A percentile compares a stretch with the other conserved stretches of the same genome.
These are phyloP conservation scores for Canavalia ensiformis DNA, from an alignment of 306 rosid genomes.

Conservation along the genomic window DNA sequence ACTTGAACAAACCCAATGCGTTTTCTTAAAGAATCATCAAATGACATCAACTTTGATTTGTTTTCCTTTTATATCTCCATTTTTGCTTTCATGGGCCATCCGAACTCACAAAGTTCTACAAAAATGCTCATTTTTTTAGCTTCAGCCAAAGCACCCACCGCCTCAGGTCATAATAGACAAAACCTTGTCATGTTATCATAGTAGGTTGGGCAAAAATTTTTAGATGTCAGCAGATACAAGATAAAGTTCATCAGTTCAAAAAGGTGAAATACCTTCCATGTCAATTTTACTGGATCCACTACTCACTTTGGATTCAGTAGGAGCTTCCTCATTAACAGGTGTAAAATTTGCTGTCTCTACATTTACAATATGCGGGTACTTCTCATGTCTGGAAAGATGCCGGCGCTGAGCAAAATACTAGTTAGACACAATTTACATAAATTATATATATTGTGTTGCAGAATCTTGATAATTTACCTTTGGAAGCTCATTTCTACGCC, in stretches of 20 bases:
- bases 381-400: conserved; percentile 58
- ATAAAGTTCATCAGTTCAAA: conserved; percentile 20
- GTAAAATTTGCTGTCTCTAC: conserved; percentile 56
- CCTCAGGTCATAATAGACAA: conserved; percentile 18
- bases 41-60: conserved; percentile 15
- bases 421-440: conserved; percentile 44
- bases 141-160: conserved; percentile 7
- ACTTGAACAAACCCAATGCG: neutral
- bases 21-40: conserved; percentile 38
- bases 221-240: neutral
- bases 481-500: conserved; percentile 79
- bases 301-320: conserved; percentile 49
- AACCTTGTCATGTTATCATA: conserved; percentile 11
- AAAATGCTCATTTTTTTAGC: conserved; percentile 11
- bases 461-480: conserved; percentile 62
- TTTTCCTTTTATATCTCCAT: neutral
- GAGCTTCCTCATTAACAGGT: conserved; percentile 48
- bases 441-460: conserved; percentile 19
- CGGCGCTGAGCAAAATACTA: conserved; percentile 54
- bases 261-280: conserved; percentile 66
- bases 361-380: conserved; percentile 75
- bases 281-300: conserved; percentile 50
- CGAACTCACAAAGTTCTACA: neutral
- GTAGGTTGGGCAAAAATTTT: neutral
- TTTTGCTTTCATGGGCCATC: conserved; percentile 14